Base-by-base conservation (phyloP, 2,329 filamentous ascomycete genomes). In the Cadophora gregata region DNA sequence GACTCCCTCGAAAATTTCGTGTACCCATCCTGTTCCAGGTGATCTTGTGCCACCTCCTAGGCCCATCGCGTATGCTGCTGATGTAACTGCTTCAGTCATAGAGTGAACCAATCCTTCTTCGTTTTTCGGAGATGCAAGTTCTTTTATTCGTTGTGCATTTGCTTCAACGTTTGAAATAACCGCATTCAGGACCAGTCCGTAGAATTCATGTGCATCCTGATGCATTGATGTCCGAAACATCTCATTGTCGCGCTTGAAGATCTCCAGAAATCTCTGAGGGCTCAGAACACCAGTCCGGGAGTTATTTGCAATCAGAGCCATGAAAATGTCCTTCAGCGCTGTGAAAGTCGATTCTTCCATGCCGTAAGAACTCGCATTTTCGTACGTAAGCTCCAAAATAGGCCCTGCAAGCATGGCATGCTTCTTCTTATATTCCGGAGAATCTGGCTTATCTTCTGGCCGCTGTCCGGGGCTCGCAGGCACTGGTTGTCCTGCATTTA, bases 211-310 rank as follows among this genome's bases (percentile, higher is more conserved):
- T 1, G 96, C 96, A 77, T 99, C 96, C 78, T 99, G 96, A 78
- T 99, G 96, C 92, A 97, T 97, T 4, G 94, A 92, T 47, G 93
- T 95, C 66, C 93, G 89, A 75, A 99, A 99, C 90, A 97, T 94
- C 78, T 99, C 96, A 77, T 99, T 97, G 74, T 98, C 93, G 69
- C 92, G 88, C 76, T 94, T 93, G 75, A 99, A 88, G 29, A 97
- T 94, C 76, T 99, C 95, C 42, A 99, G 84, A 70, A 99, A 97
- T 69, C 94, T 90, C 74, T 95, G 90, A 1, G 96, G 96, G 75
- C 94, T 97, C 50, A 98, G 85, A 12, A 99, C 93, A 19, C 96
- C 96, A 7, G 92, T 96, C 64, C 93, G 89, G 48, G 91, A 91
- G 67, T 88, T 84, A 78, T 92, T 93, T 62, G 90, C 89, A 64